phyloP scores from a whole-genome alignment of 768 basidiomycete species.

The Ephemerocybe angulata region DNA sequence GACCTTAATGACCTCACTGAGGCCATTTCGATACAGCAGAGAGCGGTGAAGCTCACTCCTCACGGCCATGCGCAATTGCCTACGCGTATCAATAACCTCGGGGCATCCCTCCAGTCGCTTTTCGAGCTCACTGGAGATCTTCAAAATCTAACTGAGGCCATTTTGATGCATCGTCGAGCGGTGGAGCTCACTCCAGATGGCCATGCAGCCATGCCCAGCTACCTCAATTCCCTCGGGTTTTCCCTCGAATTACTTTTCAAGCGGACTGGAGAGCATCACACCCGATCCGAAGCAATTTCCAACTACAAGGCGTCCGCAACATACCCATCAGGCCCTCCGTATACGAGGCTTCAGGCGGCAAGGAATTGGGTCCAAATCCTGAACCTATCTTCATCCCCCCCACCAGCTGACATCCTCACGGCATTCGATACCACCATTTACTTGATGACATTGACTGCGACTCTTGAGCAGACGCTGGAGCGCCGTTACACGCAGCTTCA shows the following conservation, averaged over 20 bases:
- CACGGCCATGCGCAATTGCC: neutral
- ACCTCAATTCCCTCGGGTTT: neutral
- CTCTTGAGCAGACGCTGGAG: slow-evolving; percentile 1
- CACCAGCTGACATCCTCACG: neutral
- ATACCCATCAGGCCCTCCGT: too few species aligned
- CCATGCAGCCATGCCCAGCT: neutral
- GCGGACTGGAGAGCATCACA: too few species aligned
- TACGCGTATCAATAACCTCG: neutral
- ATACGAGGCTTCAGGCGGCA: too few species aligned
- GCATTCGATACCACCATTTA: neutral
- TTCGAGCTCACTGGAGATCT: neutral
- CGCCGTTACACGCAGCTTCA: neutral
- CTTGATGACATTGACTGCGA: neutral
- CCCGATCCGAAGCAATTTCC: too few species aligned
- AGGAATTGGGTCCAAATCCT: too few species aligned
- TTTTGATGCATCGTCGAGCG: neutral
- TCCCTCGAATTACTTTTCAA: too few species aligned
- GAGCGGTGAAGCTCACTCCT: neutral
- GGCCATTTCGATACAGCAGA: neutral
- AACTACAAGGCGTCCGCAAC: too few species aligned
- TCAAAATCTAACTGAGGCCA: neutral
- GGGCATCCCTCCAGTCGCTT: too few species aligned
- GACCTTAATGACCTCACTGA: neutral
- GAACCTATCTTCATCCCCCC: too few species aligned
- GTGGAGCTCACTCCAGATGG: neutral